A percentile compares a stretch with the other conserved stretches of the same genome.
phyloP scores from a whole-genome alignment of 2,329 filamentous ascomycete genomes.

The Lecanosticta acicola region DNA sequence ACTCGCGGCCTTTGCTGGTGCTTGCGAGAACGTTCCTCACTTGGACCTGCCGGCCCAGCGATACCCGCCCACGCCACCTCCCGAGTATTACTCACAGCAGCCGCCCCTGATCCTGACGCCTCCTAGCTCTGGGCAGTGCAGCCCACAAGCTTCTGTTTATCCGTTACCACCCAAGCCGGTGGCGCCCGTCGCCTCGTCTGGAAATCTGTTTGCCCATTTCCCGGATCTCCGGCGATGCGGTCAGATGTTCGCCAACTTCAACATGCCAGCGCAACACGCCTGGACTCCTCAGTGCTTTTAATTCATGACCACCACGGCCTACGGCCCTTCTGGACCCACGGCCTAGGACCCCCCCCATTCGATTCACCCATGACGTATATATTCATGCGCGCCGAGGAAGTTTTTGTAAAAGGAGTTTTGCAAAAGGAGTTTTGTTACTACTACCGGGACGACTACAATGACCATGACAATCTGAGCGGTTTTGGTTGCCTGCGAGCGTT shows the following conservation, averaged over 20 bases:
- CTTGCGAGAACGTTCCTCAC: slow-evolving; percentile 22
- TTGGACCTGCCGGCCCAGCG: slow-evolving; percentile 29
- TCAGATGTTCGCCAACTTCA: slow-evolving; percentile 24
- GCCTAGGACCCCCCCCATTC: slow-evolving; percentile 2
- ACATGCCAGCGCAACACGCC: slow-evolving; percentile 19
- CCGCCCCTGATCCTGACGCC: slow-evolving; percentile 18
- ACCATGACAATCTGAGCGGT: no score
- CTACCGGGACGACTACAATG: no score
- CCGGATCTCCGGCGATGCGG: slow-evolving; percentile 23
- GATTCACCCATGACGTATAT: slow-evolving; percentile 2
- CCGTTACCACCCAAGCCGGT: slow-evolving; percentile 21
- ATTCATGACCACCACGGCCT: neutral
- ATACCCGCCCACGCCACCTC: slow-evolving; percentile 16
- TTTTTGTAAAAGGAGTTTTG: slow-evolving; percentile 8
- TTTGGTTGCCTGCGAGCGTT: no score
- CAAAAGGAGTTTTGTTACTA: slow-evolving; percentile 5
- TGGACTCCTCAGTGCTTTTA: slow-evolving; percentile 20
- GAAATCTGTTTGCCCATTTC: slow-evolving; percentile 18
- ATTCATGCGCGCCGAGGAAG: slow-evolving; percentile 11
- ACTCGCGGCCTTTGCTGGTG: slow-evolving; percentile 8
- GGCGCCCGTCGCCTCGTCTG: slow-evolving; percentile 14
- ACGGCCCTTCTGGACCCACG: slow-evolving; percentile 1
- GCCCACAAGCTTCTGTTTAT: slow-evolving; percentile 25
- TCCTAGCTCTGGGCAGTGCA: slow-evolving; percentile 24
- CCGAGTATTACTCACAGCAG: slow-evolving; percentile 9